phyloP scores from a whole-genome alignment of 2,329 filamentous ascomycete genomes.

The Sclerotiophoma versabilis region DNA sequence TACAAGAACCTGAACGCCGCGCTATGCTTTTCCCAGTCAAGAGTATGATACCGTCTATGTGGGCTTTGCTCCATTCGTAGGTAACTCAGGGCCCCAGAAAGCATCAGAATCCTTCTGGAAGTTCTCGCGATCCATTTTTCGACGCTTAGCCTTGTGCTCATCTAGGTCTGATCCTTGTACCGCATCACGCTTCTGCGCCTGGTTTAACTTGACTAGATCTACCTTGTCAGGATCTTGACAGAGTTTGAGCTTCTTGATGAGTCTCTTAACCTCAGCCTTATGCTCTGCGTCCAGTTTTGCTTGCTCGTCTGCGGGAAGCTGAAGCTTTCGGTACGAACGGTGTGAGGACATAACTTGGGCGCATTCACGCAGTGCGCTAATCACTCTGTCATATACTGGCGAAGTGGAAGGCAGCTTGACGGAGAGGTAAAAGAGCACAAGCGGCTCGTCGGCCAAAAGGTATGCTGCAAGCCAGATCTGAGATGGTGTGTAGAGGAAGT shows the following conservation, averaged over 20 bases:
- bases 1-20: slow-evolving; percentile 7
- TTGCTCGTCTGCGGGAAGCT: slow-evolving; percentile 36
- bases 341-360: slow-evolving; percentile 49
- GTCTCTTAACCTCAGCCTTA: slow-evolving; percentile 57
- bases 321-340: slow-evolving; percentile 25
- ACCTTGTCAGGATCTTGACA: slow-evolving; percentile 78
- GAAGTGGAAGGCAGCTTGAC: slow-evolving; percentile 50
- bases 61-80: slow-evolving; percentile 3
- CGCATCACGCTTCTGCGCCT: slow-evolving; percentile 61
- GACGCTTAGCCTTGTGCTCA: slow-evolving; percentile 53
- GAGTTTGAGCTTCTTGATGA: slow-evolving; percentile 73
- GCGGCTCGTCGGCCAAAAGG: slow-evolving; percentile 72
- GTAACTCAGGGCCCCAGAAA: slow-evolving; percentile 51
- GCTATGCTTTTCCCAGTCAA: slow-evolving; percentile 7
- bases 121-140: slow-evolving; percentile 54
- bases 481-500: slow-evolving; percentile 93
- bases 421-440: slow-evolving; percentile 59
- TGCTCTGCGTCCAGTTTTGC: slow-evolving; percentile 50
- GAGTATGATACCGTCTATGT: background rate
- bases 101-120: slow-evolving; percentile 55
- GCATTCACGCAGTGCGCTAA: slow-evolving; percentile 50
- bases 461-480: slow-evolving; percentile 91
- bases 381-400: slow-evolving; percentile 42
- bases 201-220: slow-evolving; percentile 73
- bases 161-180: slow-evolving; percentile 47